Percentiles rank a stretch among this genome's conserved stretches.
These are phyloP conservation scores for Pythium grandisporangium DNA, from an alignment of 352 stramenopile species.

Conservation along the genomic window DNA sequence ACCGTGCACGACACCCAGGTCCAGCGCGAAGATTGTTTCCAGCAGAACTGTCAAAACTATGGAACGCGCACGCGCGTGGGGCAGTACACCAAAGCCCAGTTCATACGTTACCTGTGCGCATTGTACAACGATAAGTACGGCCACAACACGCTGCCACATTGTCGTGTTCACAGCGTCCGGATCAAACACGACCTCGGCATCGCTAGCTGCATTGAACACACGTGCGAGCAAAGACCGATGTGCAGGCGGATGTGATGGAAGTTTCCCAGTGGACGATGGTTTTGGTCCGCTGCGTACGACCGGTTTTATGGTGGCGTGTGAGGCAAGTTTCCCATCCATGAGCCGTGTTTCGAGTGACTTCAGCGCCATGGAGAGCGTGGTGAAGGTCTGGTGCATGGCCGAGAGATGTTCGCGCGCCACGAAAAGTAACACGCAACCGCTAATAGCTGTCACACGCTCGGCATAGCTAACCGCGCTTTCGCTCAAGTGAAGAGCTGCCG, in stretches of 20 bases:
- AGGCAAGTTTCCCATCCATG: slow-evolving; percentile 26
- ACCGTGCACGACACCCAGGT: slow-evolving; percentile 37
- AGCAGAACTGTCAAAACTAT: slow-evolving; percentile 18
- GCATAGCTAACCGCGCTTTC: slow-evolving; percentile 44
- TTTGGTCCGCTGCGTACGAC: no score
- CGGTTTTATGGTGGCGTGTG: slow-evolving; percentile 15
- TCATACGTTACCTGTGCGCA: slow-evolving; percentile 29
- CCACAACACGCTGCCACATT: slow-evolving; percentile 20
- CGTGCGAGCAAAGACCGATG: slow-evolving; percentile 13
- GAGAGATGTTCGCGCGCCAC: slow-evolving; percentile 40
- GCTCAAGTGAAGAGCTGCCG: slow-evolving; percentile 33
- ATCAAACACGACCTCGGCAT: slow-evolving; percentile 24
- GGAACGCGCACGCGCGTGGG: slow-evolving; percentile 6
- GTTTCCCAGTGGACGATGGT: no score
- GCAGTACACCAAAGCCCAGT: slow-evolving; percentile 16
- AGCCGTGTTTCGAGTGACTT: slow-evolving; percentile 46
- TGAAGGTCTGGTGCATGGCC: slow-evolving; percentile 49
- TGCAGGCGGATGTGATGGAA: no score
- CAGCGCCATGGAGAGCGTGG: slow-evolving; percentile 49
- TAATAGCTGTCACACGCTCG: slow-evolving; percentile 47
- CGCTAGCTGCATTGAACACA: slow-evolving; percentile 20
- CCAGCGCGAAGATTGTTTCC: slow-evolving; percentile 30
- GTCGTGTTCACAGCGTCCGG: slow-evolving; percentile 18
- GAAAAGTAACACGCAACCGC: slow-evolving; percentile 45
- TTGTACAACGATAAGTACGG: slow-evolving; percentile 17